Conservation (phyloP, 2,329 filamentous ascomycete genomes). For the Epichloe aotearoae region DNA sequence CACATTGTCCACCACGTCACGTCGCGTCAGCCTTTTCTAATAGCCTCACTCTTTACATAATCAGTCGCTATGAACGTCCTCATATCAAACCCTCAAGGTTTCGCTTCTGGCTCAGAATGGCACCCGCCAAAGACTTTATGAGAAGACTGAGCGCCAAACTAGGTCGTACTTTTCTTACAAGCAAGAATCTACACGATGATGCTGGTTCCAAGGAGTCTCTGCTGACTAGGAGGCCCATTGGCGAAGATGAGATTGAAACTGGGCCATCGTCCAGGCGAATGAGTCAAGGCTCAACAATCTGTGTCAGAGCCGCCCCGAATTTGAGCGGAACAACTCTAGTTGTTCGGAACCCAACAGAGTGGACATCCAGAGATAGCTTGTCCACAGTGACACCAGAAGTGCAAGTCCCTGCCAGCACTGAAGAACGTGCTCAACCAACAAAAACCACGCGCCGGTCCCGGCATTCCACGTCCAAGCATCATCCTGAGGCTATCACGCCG, state of each 20-base stretch:
- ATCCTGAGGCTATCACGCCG: background rate
- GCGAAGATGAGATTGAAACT: background rate
- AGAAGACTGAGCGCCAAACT: background rate
- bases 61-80: constrained; percentile 8
- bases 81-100: background rate
- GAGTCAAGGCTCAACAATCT: background rate
- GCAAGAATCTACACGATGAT: background rate
- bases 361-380: background rate
- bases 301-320: background rate
- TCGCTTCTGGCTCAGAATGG: background rate
- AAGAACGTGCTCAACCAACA: background rate
- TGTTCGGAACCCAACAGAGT: background rate
- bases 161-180: background rate
- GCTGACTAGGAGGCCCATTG: background rate
- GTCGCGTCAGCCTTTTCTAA: background rate
- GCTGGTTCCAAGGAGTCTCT: background rate
- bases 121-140: background rate
- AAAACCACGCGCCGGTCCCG: background rate
- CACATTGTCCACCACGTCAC: background rate
- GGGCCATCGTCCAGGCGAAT: background rate
- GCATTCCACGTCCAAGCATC: background rate
- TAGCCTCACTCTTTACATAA: background rate
- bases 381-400: background rate
- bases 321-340: background rate
- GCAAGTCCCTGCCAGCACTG: background rate